Percentiles rank a stretch among this genome's conserved stretches.
Conservation (phyloP, 768 basidiomycete species). For the Chalciporus piperatus region DNA sequence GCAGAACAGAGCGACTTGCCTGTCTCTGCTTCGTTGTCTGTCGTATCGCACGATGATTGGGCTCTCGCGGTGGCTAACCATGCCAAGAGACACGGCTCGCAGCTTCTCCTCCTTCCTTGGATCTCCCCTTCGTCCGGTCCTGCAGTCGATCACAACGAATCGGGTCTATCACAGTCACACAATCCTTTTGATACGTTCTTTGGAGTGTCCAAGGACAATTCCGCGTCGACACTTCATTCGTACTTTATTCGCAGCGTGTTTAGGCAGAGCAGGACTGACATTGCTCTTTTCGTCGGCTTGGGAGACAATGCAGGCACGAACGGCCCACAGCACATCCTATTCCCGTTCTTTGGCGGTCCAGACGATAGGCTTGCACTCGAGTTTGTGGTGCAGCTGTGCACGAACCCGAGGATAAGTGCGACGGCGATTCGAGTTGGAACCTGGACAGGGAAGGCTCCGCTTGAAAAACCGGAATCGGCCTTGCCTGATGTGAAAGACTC, state of each 20-base stretch:
- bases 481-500: conserved; percentile 57
- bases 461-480: conserved; percentile 50
- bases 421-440: conserved; percentile 67
- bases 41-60: conserved; percentile 77
- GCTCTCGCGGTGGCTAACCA: conserved; percentile 61
- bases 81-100: conserved; percentile 51
- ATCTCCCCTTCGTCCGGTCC: conserved; percentile 40
- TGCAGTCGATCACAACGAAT: conserved; percentile 29
- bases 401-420: conserved; percentile 59
- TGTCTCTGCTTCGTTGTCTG: conserved; percentile 66
- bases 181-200: conserved; percentile 85
- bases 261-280: conserved; percentile 64
- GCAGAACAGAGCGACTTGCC: conserved; percentile 64
- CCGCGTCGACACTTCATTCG: conserved; percentile 61
- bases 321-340: conserved; percentile 59
- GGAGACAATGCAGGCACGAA: conserved; percentile 33
- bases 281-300: conserved; percentile 84
- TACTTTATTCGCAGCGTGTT: conserved; percentile 87
- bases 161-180: conserved; percentile 10
- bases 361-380: conserved; percentile 86
- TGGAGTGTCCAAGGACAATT: conserved; percentile 48
- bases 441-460: conserved; percentile 37
- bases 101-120: conserved; percentile 89
- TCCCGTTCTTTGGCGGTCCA: conserved; percentile 93
- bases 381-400: conserved; percentile 78